A percentile compares a stretch with the other conserved stretches of the same genome.
Conservation (phyloP, 2,329 filamentous ascomycete genomes). For the Calonectria multiphialidica region DNA sequence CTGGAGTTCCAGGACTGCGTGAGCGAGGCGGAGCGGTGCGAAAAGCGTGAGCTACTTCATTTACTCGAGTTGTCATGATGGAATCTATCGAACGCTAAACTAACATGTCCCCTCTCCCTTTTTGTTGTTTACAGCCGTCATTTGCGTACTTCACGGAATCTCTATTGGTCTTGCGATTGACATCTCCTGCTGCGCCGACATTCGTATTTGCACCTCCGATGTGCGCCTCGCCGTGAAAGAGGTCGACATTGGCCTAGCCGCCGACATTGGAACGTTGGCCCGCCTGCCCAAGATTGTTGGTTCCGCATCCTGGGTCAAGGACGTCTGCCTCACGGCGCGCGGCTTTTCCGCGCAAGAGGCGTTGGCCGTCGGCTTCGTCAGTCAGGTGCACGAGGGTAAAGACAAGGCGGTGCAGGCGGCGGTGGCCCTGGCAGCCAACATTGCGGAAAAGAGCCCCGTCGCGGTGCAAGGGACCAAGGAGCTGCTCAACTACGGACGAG, state of each 20-base stretch:
- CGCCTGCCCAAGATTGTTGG: slow-evolving; percentile 81
- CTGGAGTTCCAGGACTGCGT: slow-evolving; percentile 86
- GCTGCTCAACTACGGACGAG: slow-evolving; percentile 83
- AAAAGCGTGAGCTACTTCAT: slow-evolving; percentile 75
- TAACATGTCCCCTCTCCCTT: slow-evolving; percentile 27
- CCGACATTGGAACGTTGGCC: slow-evolving; percentile 81
- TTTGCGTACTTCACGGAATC: slow-evolving; percentile 84
- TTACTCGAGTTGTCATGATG: not conserved
- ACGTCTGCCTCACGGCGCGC: slow-evolving; percentile 79
- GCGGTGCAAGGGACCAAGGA: slow-evolving; percentile 91
- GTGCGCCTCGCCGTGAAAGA: slow-evolving; percentile 80
- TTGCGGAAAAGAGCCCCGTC: slow-evolving; percentile 88
- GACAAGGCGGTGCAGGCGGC: slow-evolving; percentile 71
- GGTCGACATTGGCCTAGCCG: slow-evolving; percentile 84
- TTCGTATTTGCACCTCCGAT: slow-evolving; percentile 73
- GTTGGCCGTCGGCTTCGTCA: slow-evolving; percentile 76
- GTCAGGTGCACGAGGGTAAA: slow-evolving; percentile 73
- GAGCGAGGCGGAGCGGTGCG: slow-evolving; percentile 82
- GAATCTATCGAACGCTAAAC: not conserved
- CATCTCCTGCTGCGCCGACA: slow-evolving; percentile 76
- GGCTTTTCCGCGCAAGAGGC: slow-evolving; percentile 79
- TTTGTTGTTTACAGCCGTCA: slow-evolving; percentile 70
- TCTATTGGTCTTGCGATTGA: slow-evolving; percentile 84
- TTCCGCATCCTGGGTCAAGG: slow-evolving; percentile 81
- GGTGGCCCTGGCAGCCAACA: slow-evolving; percentile 70